These are phyloP conservation scores for Candida frijolesensis DNA, from an alignment of 1,139 yeast species.

Conservation along the genomic window DNA sequence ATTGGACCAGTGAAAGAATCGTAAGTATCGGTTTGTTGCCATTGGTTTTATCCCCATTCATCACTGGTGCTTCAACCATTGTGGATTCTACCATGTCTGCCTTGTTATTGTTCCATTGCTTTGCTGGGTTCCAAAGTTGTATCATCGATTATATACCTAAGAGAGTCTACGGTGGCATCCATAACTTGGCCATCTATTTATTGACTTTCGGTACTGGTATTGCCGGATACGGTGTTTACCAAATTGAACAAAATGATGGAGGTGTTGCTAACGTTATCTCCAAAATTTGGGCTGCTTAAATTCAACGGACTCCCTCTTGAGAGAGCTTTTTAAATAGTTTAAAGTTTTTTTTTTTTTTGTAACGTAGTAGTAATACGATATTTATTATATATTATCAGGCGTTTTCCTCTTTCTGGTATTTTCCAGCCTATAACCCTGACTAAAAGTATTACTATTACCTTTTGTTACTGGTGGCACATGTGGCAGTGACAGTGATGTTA, in stretches of 20 bases:
- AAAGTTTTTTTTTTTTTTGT: background rate
- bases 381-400: slow-evolving; percentile 12
- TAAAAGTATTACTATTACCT: background rate
- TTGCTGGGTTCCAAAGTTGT: slow-evolving; percentile 75
- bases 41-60: slow-evolving; percentile 61
- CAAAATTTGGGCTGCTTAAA: slow-evolving; percentile 43
- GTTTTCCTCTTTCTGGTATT: slow-evolving; percentile 15
- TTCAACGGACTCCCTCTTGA: background rate
- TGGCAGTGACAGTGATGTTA: background rate
- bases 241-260: slow-evolving; percentile 68
- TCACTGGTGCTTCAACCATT: slow-evolving; percentile 54
- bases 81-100: slow-evolving; percentile 62
- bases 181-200: slow-evolving; percentile 61
- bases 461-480: background rate
- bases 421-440: slow-evolving; percentile 1
- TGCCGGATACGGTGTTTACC: slow-evolving; percentile 78
- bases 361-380: slow-evolving; percentile 3
- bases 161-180: slow-evolving; percentile 77
- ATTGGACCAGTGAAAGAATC: slow-evolving; percentile 71
- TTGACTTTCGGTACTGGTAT: slow-evolving; percentile 72
- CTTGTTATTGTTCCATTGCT: slow-evolving; percentile 61
- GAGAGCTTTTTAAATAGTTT: background rate
- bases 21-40: slow-evolving; percentile 66
- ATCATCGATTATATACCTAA: slow-evolving; percentile 77
- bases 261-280: slow-evolving; percentile 39